Conservation (phyloP, 129 eudicot species). For the Flaveria trinervia region DNA sequence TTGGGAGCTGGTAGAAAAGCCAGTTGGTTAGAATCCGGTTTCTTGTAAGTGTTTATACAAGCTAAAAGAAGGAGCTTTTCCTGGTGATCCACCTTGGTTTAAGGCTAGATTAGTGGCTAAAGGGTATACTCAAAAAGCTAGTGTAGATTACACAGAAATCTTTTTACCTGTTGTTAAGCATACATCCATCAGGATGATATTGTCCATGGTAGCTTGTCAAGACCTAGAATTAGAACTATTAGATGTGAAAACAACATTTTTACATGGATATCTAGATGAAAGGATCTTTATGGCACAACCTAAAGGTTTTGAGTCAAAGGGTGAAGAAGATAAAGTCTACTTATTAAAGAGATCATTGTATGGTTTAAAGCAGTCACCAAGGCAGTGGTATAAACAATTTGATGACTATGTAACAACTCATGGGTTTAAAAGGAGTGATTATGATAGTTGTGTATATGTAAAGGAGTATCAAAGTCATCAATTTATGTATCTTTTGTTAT, state of each 20-base stretch:
- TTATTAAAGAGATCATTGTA: too few species aligned
- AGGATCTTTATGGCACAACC: too few species aligned
- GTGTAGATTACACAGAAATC: background rate
- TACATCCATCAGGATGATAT: too few species aligned
- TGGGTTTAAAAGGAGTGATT: too few species aligned
- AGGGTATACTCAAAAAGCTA: background rate
- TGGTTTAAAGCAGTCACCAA: too few species aligned
- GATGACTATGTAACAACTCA: too few species aligned
- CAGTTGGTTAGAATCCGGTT: background rate
- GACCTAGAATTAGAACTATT: background rate
- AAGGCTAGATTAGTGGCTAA: background rate
- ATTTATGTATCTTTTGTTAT: too few species aligned
- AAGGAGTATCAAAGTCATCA: too few species aligned
- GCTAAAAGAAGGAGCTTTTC: background rate
- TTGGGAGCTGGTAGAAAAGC: background rate
- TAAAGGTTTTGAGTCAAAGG: too few species aligned
- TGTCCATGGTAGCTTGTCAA: background rate
- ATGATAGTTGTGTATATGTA: too few species aligned
- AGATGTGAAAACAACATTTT: background rate
- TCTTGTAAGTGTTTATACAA: background rate
- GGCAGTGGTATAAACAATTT: too few species aligned
- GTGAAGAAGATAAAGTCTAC: too few species aligned
- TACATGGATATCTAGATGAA: background rate
- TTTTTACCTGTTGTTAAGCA: background rate
- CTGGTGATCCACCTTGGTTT: background rate